A percentile compares a stretch with the other conserved stretches of the same genome.
These are phyloP conservation scores for Candida sakaeoensis DNA, from an alignment of 805 yeast species.

Conservation along the genomic window DNA sequence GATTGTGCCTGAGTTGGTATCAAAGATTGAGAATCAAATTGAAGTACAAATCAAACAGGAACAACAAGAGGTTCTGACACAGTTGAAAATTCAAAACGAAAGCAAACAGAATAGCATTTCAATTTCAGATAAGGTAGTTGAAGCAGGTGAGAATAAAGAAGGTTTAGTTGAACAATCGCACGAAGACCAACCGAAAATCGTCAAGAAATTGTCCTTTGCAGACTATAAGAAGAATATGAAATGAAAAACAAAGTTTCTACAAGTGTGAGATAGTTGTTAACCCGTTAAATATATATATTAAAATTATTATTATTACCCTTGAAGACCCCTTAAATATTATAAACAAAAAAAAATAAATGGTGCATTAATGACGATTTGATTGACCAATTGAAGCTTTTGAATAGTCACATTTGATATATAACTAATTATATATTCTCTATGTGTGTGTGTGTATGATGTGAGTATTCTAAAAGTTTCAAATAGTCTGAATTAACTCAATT, in stretches of 20 bases:
- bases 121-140: constrained; percentile 1
- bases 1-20: constrained; percentile 21
- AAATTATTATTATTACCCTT: constrained; percentile 5
- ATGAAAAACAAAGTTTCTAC: constrained; percentile 4
- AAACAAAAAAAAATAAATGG: constrained; percentile 1
- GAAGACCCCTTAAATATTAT: constrained; percentile 7
- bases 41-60: constrained; percentile 8
- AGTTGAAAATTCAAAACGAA: too few relatives aligned
- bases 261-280: not conserved
- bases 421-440: too few relatives aligned
- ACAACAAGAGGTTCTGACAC: not conserved
- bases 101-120: too few relatives aligned
- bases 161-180: constrained; percentile 1
- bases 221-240: constrained; percentile 62
- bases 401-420: too few relatives aligned
- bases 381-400: too few relatives aligned
- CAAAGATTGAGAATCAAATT: constrained; percentile 19
- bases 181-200: constrained; percentile 11
- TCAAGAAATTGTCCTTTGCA: constrained; percentile 62
- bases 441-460: constrained; percentile 6
- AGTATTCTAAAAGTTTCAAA: not conserved
- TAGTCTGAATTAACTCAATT: not conserved
- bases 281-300: constrained; percentile 7
- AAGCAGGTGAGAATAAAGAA: constrained; percentile 1
- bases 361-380: not conserved